A percentile compares a stretch with the other conserved stretches of the same genome.
Evolutionary conservation across 805 yeast species (phyloP).

Genomic region (Kluyveromyces wickerhamii): DNA sequence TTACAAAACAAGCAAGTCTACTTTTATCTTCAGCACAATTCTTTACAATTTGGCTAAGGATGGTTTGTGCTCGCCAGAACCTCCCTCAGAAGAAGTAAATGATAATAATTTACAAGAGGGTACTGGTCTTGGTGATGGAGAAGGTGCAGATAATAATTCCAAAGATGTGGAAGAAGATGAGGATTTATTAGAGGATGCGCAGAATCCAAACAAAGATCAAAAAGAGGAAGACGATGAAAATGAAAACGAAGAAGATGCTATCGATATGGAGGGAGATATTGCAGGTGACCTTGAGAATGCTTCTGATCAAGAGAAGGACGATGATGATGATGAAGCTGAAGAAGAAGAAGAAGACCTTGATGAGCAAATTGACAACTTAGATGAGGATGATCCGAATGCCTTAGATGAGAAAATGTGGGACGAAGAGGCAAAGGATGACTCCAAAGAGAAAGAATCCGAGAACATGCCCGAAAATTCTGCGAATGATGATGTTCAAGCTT

Average conservation of each 20-base stretch:
- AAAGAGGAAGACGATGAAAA: slow-evolving; percentile 52
- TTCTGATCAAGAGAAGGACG: slow-evolving; percentile 56
- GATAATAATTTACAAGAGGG: slow-evolving; percentile 74
- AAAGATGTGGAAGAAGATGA: slow-evolving; percentile 89
- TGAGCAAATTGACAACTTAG: slow-evolving; percentile 83
- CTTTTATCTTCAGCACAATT: slow-evolving; percentile 48
- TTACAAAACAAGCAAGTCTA: slow-evolving; percentile 47
- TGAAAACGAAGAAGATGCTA: slow-evolving; percentile 79
- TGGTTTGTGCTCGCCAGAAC: slow-evolving; percentile 92
- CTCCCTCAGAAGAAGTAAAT: slow-evolving; percentile 51
- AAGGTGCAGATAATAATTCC: slow-evolving; percentile 72
- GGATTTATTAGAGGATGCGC: slow-evolving; percentile 73
- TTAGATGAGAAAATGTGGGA: slow-evolving; percentile 98
- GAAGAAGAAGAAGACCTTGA: slow-evolving; percentile 70
- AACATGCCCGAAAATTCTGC: slow-evolving; percentile 50
- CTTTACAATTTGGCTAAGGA: slow-evolving; percentile 57
- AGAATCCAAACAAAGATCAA: slow-evolving; percentile 65
- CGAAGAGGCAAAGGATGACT: slow-evolving; percentile 70
- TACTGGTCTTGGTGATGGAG: slow-evolving; percentile 89
- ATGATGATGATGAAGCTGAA: slow-evolving; percentile 40
- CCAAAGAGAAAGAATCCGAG: slow-evolving; percentile 79
- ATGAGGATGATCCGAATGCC: slow-evolving; percentile 88
- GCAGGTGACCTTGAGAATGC: slow-evolving; percentile 85
- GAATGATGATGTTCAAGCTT: slow-evolving; percentile 37
- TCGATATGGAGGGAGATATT: slow-evolving; percentile 94